phyloP scores from a whole-genome alignment of 1,139 yeast species.

The Yamadazyma membranifaciens region DNA sequence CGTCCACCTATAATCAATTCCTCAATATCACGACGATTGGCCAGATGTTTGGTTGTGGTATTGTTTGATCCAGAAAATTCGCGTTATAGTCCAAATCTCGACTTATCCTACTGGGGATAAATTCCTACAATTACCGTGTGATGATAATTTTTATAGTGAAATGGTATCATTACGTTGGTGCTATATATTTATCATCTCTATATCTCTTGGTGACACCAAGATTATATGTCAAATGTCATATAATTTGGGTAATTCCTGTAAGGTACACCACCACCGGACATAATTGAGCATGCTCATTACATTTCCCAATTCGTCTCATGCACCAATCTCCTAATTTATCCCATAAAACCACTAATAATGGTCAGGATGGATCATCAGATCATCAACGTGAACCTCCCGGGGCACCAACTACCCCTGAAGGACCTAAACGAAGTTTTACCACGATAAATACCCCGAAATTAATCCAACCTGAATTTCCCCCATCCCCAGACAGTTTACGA shows the following conservation, averaged over 20 bases:
- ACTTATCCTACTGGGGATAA: background rate
- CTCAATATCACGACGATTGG: too few species aligned
- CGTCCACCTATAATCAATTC: background rate
- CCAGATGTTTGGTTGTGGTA: too few species aligned
- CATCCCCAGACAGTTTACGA: conserved; percentile 14
- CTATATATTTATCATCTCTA: too few species aligned
- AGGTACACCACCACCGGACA: too few species aligned
- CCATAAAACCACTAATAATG: background rate
- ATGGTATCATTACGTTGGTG: too few species aligned
- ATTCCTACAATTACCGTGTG: background rate
- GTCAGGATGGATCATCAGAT: background rate
- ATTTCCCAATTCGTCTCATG: conserved; percentile 10
- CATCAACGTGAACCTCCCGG: background rate
- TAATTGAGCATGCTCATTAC: conserved; percentile 8
- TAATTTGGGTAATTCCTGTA: too few species aligned
- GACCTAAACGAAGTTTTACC: background rate
- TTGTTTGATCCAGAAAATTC: too few species aligned
- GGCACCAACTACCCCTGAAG: background rate
- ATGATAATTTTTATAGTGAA: too few species aligned
- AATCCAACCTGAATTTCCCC: conserved; percentile 4
- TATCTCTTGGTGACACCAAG: too few species aligned
- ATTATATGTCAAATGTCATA: too few species aligned
- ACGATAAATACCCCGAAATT: conserved; percentile 1
- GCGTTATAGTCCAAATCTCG: background rate
- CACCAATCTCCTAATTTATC: background rate